Evolutionary conservation across 1,139 yeast genomes (phyloP), one percentile per base, ranked within the genome.

Genomic region (Taphrina communis): DNA sequence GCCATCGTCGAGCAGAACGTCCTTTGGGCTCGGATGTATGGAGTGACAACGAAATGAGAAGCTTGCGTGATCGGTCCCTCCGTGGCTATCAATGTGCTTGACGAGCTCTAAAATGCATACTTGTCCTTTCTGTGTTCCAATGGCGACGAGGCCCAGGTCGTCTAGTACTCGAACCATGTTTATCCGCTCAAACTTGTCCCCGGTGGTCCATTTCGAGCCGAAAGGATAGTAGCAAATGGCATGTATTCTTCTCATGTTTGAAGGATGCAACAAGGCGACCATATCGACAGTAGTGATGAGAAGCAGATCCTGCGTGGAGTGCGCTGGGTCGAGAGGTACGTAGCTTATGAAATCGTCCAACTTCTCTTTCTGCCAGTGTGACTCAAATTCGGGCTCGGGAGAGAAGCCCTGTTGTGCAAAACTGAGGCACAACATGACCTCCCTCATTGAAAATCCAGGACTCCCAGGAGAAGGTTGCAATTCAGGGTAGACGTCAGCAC

Each of bases 111-210:
- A 73, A 84, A 36, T 90, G 91, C 0, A 61, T 87, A 1, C 80
- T 86, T n/a, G 86, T 85, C 71, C 84, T 86, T 86, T 76, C 87
- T 6, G 78, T 88, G 68, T 74, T 76, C 46, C 84, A 87, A 85
- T 80, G 78, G 1, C 71, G 86, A 12, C 78, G 82, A 11, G 79
- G 78, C 63, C 74, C 71, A 65, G 82, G 87, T 71, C 81, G 82
- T 74, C 77, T 88, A 70, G 88, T 87, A 75, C 94, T 88, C 76
- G 31, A 11, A 56, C 48, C 46, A 56, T 39, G 48, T 56, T 56
- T 8, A 56, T 56, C 17, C 60, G 9, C 36, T 56, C 60, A 19
- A 56, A 56, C 35, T 35, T 21, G n/a, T 56, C 46, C 8, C 48
- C 42, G 2, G 60, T 56, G 11, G 60, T 35, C 44, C 36, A 56